Percentiles rank a stretch among this genome's conserved stretches.
Evolutionary conservation across 208 protist species (phyloP).

Genomic region (Lotmaria passim): DNA sequence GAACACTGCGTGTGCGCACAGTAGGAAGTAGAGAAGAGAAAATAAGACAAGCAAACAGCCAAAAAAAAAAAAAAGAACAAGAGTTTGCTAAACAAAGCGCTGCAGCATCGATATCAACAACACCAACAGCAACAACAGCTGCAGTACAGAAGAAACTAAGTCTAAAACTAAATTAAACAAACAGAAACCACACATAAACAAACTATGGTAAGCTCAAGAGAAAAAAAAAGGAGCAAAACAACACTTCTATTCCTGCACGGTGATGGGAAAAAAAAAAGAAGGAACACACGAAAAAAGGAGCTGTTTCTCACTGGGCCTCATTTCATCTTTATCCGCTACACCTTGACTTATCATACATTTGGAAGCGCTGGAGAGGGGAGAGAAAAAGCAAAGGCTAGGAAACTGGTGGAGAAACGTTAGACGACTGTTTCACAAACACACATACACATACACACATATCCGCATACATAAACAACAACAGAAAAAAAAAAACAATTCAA

Average conservation of each 20-base stretch:
- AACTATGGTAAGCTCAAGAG: neutral
- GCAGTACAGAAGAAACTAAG: neutral
- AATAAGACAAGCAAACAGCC: neutral
- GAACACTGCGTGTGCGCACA: neutral
- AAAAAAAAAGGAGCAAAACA: too few species aligned
- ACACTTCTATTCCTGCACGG: too few species aligned
- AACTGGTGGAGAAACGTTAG: too few species aligned
- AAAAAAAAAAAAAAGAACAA: neutral
- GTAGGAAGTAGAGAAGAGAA: neutral
- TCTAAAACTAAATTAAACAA: neutral
- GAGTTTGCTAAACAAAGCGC: too few species aligned
- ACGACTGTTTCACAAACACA: too few species aligned
- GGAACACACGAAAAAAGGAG: too few species aligned
- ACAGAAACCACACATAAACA: neutral
- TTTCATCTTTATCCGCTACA: too few species aligned
- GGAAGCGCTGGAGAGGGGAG: too few species aligned
- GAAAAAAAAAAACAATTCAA: neutral
- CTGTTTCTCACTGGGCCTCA: too few species aligned
- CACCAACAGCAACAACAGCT: neutral
- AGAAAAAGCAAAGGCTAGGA: too few species aligned
- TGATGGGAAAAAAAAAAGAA: neutral
- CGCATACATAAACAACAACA: neutral
- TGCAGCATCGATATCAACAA: too few species aligned
- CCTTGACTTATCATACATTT: too few species aligned
- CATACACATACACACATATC: neutral